Evolutionary conservation across 176 grass and related monocot genomes (phyloP).

Genomic region (Oryza punctata): DNA sequence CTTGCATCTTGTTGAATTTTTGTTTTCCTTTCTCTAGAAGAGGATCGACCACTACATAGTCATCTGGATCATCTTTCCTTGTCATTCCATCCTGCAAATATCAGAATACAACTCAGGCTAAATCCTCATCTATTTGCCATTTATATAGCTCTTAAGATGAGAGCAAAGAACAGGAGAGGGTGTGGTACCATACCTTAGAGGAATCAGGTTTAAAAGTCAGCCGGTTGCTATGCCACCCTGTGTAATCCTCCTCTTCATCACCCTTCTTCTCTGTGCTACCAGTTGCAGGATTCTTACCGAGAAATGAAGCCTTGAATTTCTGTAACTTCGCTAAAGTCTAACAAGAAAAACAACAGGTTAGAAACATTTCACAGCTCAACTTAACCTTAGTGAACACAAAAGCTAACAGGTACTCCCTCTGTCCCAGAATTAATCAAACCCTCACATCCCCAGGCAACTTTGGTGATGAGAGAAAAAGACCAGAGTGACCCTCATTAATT

Average conservation of each 20-base stretch:
- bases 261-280: slow-evolving; percentile 47
- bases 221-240: slow-evolving; percentile 64
- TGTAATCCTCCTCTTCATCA: slow-evolving; percentile 50
- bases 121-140: background rate
- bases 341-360: slow-evolving; percentile 28
- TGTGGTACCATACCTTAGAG: slow-evolving; percentile 52
- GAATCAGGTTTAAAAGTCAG: slow-evolving; percentile 65
- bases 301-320: slow-evolving; percentile 71
- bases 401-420: background rate
- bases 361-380: slow-evolving; percentile 26
- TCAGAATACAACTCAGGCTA: background rate
- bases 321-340: slow-evolving; percentile 83
- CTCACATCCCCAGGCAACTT: too few relatives aligned
- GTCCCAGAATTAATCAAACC: too few relatives aligned
- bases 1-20: slow-evolving; percentile 96
- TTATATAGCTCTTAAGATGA: background rate
- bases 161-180: background rate
- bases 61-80: slow-evolving; percentile 88
- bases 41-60: slow-evolving; percentile 93
- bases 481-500: too few relatives aligned
- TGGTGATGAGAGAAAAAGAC: too few relatives aligned
- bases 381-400: slow-evolving; percentile 9
- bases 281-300: slow-evolving; percentile 44
- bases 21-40: slow-evolving; percentile 96
- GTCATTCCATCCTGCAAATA: slow-evolving; percentile 71